Evolutionary conservation across 2,329 filamentous ascomycete species (phyloP), one percentile per base, ranked within the genome.

Genomic region (Elsinoe perseae): DNA sequence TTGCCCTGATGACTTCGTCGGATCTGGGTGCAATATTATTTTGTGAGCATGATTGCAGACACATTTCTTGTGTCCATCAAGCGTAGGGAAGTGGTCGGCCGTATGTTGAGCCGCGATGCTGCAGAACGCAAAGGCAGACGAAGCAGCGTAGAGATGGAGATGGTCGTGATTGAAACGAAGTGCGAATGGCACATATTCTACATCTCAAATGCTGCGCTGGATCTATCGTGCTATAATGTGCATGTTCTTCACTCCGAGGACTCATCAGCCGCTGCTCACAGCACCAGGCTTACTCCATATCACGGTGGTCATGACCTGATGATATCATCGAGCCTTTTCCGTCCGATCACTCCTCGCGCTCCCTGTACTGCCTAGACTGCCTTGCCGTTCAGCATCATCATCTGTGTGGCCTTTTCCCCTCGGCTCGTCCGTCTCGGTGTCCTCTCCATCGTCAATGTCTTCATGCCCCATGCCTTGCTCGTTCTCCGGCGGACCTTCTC

Each of bases 401-500:
- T 34, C 32, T 8, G 9, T 20, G 4, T 36, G 20, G n/a, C 18
- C 18, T 10, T 21, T 14, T 9, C 18, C 48, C 2, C 20, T 52
- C 48, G 38, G 16, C n/a, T 60, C 58, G 27, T 54, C 42, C 10
- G 60, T 58, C 34, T 62, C 62, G 28, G 30, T 50, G 21, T 59
- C 60, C 21, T 44, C 58, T 20, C 53, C 56, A 27, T 40, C 40
- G 8, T 56, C 57, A 4, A 54, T 46, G 4, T 48, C 58, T 3
- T 36, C 54, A 2, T 36, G 5, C 50, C 46, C 42, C 16, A n/a
- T 27, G n/a, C 28, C 14, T 44, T 50, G 44, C 57, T 55, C 34
- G 36, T 27, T 27, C 36, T 58, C 36, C 59, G 60, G 50, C 21
- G 72, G 70, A 4, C 68, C 59, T 38, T 70, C 66, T 4, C 69